These are phyloP conservation scores for Inosperma sp. DNA, from an alignment of 768 basidiomycete species.

Conservation along the genomic window DNA sequence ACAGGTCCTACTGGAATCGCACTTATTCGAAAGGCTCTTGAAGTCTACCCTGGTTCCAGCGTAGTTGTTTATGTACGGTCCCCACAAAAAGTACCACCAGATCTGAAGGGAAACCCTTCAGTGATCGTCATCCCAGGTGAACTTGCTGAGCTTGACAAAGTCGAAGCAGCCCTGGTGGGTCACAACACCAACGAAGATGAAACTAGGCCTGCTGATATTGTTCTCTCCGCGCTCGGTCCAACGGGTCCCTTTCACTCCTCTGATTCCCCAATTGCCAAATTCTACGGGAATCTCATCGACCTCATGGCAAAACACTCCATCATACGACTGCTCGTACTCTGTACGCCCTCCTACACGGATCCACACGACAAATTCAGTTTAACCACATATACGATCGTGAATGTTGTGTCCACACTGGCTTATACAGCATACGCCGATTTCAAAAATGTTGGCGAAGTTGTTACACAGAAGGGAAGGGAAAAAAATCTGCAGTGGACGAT, in stretches of 20 bases:
- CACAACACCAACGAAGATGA: not conserved
- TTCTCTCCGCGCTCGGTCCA: conserved; percentile 66
- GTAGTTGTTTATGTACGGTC: conserved; percentile 62
- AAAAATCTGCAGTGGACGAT: conserved; percentile 58
- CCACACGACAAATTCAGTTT: conserved; percentile 51
- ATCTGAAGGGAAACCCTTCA: conserved; percentile 40
- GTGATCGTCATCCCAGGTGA: conserved; percentile 52
- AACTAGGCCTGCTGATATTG: conserved; percentile 40
- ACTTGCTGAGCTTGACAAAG: conserved; percentile 46
- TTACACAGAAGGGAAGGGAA: conserved; percentile 44
- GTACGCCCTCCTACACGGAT: conserved; percentile 63
- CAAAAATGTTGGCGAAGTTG: conserved; percentile 54
- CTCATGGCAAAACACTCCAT: conserved; percentile 50
- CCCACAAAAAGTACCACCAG: conserved; percentile 56
- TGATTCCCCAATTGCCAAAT: conserved; percentile 57
- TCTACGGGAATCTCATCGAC: conserved; percentile 51
- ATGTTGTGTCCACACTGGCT: conserved; percentile 40
- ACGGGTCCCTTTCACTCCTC: conserved; percentile 38
- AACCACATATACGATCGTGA: conserved; percentile 34
- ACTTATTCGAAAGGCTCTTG: conserved; percentile 52
- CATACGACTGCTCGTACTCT: conserved; percentile 60
- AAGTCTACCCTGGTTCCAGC: conserved; percentile 32
- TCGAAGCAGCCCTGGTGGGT: conserved; percentile 50
- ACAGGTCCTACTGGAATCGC: conserved; percentile 60
- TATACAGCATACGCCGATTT: conserved; percentile 63